Conservation (phyloP, 306 rosid genomes). For the Lathyrus tuberosus region DNA sequence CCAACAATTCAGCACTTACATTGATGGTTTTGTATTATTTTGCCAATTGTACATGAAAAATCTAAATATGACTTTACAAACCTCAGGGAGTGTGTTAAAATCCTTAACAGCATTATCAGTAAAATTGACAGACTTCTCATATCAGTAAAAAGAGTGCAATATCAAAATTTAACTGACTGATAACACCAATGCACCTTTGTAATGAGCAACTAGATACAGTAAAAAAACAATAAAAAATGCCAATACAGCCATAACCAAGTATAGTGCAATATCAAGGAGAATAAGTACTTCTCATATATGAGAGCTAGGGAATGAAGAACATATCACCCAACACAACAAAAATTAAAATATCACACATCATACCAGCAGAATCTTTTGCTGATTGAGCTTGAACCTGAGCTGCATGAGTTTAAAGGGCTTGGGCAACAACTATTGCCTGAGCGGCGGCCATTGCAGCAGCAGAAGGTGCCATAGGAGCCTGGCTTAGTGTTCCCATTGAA, state of each 20-base stretch:
- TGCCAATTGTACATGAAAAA: too few species aligned
- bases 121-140: too few species aligned
- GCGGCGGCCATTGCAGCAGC: constrained; percentile 99
- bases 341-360: constrained; percentile 44
- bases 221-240: neutral
- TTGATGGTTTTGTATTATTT: neutral
- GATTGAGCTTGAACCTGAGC: constrained; percentile 92
- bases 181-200: too few species aligned
- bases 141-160: too few species aligned
- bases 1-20: neutral
- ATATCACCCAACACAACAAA: constrained; percentile 3
- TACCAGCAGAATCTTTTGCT: constrained; percentile 83
- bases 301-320: constrained; percentile 7
- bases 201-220: constrained; percentile 23
- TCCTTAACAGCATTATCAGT: too few species aligned
- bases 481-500: constrained; percentile 88
- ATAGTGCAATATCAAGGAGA: constrained; percentile 24
- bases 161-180: too few species aligned
- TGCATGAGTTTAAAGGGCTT: constrained; percentile 99
- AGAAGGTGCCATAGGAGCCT: constrained; percentile 99
- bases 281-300: constrained; percentile 1
- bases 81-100: too few species aligned
- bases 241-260: neutral
- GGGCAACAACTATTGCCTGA: constrained; percentile 99
- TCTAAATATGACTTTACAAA: too few species aligned